Conservation (phyloP, 1,284 basidiomycete genomes). For the Tylopilus sp. region DNA sequence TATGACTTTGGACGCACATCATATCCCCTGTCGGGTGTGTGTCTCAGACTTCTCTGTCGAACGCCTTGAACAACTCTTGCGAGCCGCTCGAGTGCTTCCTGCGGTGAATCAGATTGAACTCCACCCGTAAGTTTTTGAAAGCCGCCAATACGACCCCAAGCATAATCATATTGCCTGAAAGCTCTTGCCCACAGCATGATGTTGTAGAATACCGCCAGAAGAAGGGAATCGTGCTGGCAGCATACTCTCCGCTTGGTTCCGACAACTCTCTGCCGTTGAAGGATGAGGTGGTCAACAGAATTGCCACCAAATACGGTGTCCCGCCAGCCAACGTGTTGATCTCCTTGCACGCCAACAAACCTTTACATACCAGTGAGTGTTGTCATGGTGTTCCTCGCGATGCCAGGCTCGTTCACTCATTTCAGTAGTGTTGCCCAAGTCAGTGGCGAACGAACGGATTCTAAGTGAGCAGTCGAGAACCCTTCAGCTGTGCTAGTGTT, state of each 20-base stretch:
- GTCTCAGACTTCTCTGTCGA: constrained; percentile 70
- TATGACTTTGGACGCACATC: background rate
- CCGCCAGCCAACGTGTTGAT: constrained; percentile 59
- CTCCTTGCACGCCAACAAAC: constrained; percentile 65
- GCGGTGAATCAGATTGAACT: constrained; percentile 82
- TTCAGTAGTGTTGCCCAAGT: constrained; percentile 57
- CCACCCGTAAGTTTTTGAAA: constrained; percentile 53
- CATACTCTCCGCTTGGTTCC: constrained; percentile 79
- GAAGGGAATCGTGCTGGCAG: constrained; percentile 67
- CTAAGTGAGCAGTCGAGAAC: constrained; percentile 37
- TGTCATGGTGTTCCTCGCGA: background rate
- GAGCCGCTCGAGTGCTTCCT: constrained; percentile 63
- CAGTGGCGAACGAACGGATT: constrained; percentile 60
- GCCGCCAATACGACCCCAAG: background rate
- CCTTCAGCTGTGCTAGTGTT: background rate
- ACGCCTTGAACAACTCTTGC: constrained; percentile 59
- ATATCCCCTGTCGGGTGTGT: constrained; percentile 35
- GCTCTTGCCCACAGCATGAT: constrained; percentile 63
- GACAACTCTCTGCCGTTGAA: constrained; percentile 69
- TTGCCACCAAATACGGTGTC: constrained; percentile 56
- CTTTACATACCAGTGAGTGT: constrained; percentile 49
- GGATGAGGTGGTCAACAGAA: constrained; percentile 52
- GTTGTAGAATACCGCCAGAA: constrained; percentile 58
- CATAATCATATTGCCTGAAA: constrained; percentile 11
- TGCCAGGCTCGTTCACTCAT: background rate